Evolutionary conservation across 495 filamentous ascomycete genomes (phyloP).

Genomic region (Podospora pseudocomata): DNA sequence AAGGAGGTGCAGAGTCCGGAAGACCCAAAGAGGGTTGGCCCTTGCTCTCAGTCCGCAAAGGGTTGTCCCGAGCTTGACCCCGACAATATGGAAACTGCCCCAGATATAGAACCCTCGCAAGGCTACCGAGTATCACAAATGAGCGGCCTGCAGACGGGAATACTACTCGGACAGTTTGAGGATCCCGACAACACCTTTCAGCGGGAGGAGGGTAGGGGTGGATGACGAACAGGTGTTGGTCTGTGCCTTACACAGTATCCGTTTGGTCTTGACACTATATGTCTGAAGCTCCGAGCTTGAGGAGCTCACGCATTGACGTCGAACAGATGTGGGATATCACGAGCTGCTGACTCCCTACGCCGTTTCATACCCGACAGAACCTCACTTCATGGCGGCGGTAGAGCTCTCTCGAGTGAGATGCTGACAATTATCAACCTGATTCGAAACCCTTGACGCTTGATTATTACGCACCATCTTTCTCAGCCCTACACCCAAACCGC

Average conservation of each 20-base stretch:
- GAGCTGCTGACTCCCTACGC: neutral
- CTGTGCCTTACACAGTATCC: no score
- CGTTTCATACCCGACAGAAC: neutral
- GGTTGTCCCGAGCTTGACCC: slow-evolving; percentile 18
- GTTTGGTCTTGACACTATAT: no score
- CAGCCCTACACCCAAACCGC: slow-evolving; percentile 17
- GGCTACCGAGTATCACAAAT: neutral
- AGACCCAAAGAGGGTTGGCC: slow-evolving; percentile 24
- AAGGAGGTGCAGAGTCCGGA: slow-evolving; percentile 21
- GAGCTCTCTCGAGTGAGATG: neutral
- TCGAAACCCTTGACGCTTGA: neutral
- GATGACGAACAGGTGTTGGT: no score
- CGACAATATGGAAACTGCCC: neutral
- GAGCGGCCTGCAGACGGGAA: neutral
- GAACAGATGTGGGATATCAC: neutral
- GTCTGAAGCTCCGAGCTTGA: neutral
- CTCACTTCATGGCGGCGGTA: neutral
- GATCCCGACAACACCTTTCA: neutral
- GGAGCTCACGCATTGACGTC: neutral
- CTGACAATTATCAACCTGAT: neutral
- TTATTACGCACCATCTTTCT: neutral
- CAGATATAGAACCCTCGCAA: neutral
- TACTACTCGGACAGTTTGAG: neutral
- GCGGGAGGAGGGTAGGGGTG: neutral
- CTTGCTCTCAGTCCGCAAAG: slow-evolving; percentile 22